These are phyloP conservation scores for Gastrolobium bilobum DNA, from an alignment of 306 rosid genomes.

Conservation along the genomic window DNA sequence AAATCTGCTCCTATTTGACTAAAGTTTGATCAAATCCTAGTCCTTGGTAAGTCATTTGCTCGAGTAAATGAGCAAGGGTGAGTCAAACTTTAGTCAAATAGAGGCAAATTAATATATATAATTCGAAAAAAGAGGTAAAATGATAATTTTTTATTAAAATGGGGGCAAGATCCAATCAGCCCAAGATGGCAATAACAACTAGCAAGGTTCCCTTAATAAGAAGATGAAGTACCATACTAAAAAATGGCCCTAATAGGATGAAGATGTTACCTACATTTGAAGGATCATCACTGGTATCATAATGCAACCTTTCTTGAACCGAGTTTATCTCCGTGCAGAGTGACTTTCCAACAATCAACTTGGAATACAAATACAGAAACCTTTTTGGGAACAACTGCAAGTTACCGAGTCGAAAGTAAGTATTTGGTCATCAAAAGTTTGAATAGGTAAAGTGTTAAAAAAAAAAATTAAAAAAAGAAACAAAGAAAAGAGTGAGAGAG, in stretches of 20 bases:
- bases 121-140: too few relatives aligned
- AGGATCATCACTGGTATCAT: slow-evolving; percentile 41
- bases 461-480: too few relatives aligned
- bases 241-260: background rate
- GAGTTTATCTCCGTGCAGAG: slow-evolving; percentile 84
- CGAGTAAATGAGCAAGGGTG: too few relatives aligned
- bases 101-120: too few relatives aligned
- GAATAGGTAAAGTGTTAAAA: background rate
- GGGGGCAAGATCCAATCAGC: too few relatives aligned
- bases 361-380: slow-evolving; percentile 73
- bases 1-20: too few relatives aligned
- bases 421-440: slow-evolving; percentile 38
- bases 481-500: too few relatives aligned
- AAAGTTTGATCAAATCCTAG: too few relatives aligned
- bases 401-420: slow-evolving; percentile 34
- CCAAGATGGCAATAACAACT: background rate
- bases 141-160: too few relatives aligned
- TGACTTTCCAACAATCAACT: slow-evolving; percentile 86
- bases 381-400: slow-evolving; percentile 89
- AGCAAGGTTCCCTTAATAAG: slow-evolving; percentile 5
- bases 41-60: too few relatives aligned
- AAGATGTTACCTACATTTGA: slow-evolving; percentile 39
- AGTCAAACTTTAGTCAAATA: too few relatives aligned
- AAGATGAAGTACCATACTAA: slow-evolving; percentile 7
- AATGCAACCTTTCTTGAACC: slow-evolving; percentile 67